These are phyloP conservation scores for Entomortierella parvispora DNA, from an alignment of 192 early-diverging fungal genomes.

Conservation along the genomic window DNA sequence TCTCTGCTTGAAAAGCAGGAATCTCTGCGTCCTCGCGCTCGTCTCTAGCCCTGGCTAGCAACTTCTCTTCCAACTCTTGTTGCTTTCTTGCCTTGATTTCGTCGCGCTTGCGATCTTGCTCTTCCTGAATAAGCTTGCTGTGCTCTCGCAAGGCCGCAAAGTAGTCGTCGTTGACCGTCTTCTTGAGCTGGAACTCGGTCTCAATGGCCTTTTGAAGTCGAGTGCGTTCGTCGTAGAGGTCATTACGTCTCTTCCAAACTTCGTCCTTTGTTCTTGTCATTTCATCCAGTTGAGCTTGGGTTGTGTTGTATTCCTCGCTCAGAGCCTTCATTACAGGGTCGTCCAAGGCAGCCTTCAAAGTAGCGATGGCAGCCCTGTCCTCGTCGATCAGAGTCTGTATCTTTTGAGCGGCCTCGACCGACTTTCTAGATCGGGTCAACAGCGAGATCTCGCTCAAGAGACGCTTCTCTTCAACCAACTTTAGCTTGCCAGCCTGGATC, in stretches of 20 bases:
- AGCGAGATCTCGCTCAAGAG: slow-evolving; percentile 78
- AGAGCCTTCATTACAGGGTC: slow-evolving; percentile 59
- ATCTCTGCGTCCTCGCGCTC: slow-evolving; percentile 85
- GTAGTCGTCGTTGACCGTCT: slow-evolving; percentile 70
- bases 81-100: slow-evolving; percentile 69
- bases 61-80: slow-evolving; percentile 70
- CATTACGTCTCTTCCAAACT: slow-evolving; percentile 65
- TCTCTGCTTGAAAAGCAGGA: slow-evolving; percentile 86
- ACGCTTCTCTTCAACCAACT: slow-evolving; percentile 87
- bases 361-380: slow-evolving; percentile 62
- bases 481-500: slow-evolving; percentile 74
- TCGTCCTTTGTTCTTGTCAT: slow-evolving; percentile 65
- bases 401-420: slow-evolving; percentile 64
- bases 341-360: slow-evolving; percentile 67
- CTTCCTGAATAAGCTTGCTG: slow-evolving; percentile 67
- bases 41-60: slow-evolving; percentile 66
- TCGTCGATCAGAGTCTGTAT: slow-evolving; percentile 61
- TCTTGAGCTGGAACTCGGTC: slow-evolving; percentile 66
- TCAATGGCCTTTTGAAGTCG: slow-evolving; percentile 71
- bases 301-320: slow-evolving; percentile 69
- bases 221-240: slow-evolving; percentile 73
- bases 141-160: slow-evolving; percentile 76
- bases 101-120: slow-evolving; percentile 66
- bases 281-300: slow-evolving; percentile 73
- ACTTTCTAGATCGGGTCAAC: slow-evolving; percentile 73